Evolutionary conservation across 2,329 filamentous ascomycete species (phyloP).

Genomic region (Calonectria pauciramosa): DNA sequence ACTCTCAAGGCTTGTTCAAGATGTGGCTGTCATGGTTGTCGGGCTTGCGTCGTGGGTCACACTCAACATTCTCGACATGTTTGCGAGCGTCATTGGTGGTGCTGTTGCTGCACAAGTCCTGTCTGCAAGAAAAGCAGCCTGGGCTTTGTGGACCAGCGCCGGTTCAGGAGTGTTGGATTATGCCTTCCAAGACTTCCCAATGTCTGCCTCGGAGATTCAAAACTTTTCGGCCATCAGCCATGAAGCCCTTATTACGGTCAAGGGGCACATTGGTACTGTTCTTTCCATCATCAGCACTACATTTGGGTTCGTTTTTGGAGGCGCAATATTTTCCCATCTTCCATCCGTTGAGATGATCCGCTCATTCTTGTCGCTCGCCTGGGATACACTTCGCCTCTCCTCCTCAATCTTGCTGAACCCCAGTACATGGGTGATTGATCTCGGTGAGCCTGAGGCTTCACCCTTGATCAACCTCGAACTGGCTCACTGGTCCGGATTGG

Average conservation of each 20-base stretch:
- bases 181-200: slow-evolving; percentile 64
- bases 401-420: slow-evolving; percentile 58
- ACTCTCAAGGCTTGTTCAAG: slow-evolving; percentile 83
- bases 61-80: slow-evolving; percentile 56
- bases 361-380: slow-evolving; percentile 26
- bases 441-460: slow-evolving; percentile 59
- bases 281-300: slow-evolving; percentile 55
- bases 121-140: slow-evolving; percentile 55
- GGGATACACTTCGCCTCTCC: slow-evolving; percentile 37
- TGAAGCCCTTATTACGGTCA: slow-evolving; percentile 74
- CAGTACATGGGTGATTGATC: slow-evolving; percentile 70
- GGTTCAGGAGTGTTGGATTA: slow-evolving; percentile 64
- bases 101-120: slow-evolving; percentile 48
- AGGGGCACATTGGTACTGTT: slow-evolving; percentile 62
- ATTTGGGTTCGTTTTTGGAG: slow-evolving; percentile 60
- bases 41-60: slow-evolving; percentile 65
- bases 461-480: slow-evolving; percentile 67
- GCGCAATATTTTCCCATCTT: slow-evolving; percentile 51
- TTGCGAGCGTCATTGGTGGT: slow-evolving; percentile 53
- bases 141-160: slow-evolving; percentile 58
- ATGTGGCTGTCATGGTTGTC: slow-evolving; percentile 75
- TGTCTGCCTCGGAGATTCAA: slow-evolving; percentile 75
- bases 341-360: slow-evolving; percentile 28
- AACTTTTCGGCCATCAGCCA: slow-evolving; percentile 84
- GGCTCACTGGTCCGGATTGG: slow-evolving; percentile 76